Evolutionary conservation across 345 rosid genomes (phyloP).

Genomic region (Erysimum cheiranthoides): DNA sequence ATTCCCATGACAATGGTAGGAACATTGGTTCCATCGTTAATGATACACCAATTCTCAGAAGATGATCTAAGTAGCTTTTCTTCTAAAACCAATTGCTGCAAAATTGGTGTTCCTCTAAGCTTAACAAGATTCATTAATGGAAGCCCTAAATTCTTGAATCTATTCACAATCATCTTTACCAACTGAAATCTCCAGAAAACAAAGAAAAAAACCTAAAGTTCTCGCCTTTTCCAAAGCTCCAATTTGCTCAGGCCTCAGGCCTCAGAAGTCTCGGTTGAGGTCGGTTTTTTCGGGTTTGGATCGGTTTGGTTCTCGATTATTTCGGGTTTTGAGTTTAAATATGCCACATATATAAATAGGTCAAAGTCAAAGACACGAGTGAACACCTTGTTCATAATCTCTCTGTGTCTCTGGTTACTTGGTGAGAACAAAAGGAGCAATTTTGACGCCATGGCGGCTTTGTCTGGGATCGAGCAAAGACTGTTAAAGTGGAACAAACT

Average conservation of each 20-base stretch:
- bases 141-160: conserved; percentile 51
- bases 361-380: too few relatives aligned
- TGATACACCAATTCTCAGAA: conserved; percentile 75
- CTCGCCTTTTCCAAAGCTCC: not conserved
- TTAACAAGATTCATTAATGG: conserved; percentile 73
- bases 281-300: too few relatives aligned
- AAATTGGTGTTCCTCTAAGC: conserved; percentile 67
- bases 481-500: conserved; percentile 1
- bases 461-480: conserved; percentile 36
- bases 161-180: conserved; percentile 38
- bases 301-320: too few relatives aligned
- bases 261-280: too few relatives aligned
- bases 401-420: not conserved
- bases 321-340: too few relatives aligned
- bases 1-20: conserved; percentile 88
- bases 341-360: too few relatives aligned
- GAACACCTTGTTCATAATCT: not conserved
- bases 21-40: conserved; percentile 74
- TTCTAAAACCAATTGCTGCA: conserved; percentile 73
- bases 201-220: not conserved
- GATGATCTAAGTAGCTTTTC: conserved; percentile 71
- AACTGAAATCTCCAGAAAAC: too few relatives aligned
- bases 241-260: too few relatives aligned
- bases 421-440: not conserved
- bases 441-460: conserved; percentile 36